Conservation (phyloP, 768 basidiomycete genomes). For the Gloeopeniophorella convolvens region DNA sequence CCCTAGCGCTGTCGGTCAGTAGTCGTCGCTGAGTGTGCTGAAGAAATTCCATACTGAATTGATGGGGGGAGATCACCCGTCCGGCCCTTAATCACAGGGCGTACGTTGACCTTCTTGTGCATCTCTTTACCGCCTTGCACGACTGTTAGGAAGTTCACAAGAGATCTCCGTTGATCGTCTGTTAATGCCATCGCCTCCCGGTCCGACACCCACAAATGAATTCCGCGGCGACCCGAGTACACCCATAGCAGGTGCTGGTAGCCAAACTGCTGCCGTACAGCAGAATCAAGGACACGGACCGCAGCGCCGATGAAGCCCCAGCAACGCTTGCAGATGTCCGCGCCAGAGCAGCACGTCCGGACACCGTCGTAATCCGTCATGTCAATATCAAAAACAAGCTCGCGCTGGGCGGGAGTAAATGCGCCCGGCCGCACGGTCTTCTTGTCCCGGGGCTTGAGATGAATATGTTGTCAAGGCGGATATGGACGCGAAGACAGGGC, state of each 20-base stretch:
- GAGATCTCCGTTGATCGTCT: slow-evolving; percentile 81
- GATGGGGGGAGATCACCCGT: slow-evolving; percentile 59
- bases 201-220: slow-evolving; percentile 97
- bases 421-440: slow-evolving; percentile 68
- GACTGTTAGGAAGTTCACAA: slow-evolving; percentile 85
- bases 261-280: slow-evolving; percentile 85
- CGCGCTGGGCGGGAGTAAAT: slow-evolving; percentile 73
- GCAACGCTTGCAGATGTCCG: slow-evolving; percentile 86
- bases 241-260: slow-evolving; percentile 92
- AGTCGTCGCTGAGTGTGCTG: neutral
- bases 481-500: neutral
- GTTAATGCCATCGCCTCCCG: slow-evolving; percentile 80
- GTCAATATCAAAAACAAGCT: slow-evolving; percentile 99
- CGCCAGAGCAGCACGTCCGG: slow-evolving; percentile 89
- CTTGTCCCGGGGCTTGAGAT: slow-evolving; percentile 74
- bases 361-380: slow-evolving; percentile 99
- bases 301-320: slow-evolving; percentile 95
- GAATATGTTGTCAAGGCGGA: neutral
- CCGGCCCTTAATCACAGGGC: slow-evolving; percentile 28
- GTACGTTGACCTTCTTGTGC: slow-evolving; percentile 76
- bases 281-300: slow-evolving; percentile 75
- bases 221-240: slow-evolving; percentile 96
- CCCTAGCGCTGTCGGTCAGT: slow-evolving; percentile 13
- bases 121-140: slow-evolving; percentile 76
- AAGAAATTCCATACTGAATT: slow-evolving; percentile 42